Evolutionary conservation across 306 rosid genomes (phyloP), one percentile per base, ranked within the genome.

Genomic region (Sesbania bispinosa): DNA sequence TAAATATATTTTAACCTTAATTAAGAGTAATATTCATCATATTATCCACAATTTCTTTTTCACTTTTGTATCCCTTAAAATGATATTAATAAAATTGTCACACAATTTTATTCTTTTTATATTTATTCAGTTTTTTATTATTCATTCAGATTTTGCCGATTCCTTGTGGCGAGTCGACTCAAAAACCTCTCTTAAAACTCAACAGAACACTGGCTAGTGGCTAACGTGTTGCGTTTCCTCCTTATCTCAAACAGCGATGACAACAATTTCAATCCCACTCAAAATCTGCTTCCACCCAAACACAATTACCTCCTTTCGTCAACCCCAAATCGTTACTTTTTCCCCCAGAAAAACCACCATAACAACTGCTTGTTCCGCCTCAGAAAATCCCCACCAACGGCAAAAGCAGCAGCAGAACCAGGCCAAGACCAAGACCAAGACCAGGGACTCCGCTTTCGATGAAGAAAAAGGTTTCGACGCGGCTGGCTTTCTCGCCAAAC

Each of bases 401-500:
- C 82, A 38, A 10, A 60, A 61, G 38, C 62, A 59, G 10, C 80
- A 75, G 67, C 73, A 65, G 42, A 74, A 66, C 5, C 68, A 47
- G 15, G 46, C 38, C 7, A 77, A 78, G 75, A 48, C 71, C 5
- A 76, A 78, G 75, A 53, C 74, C 73, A 78, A 78, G 59, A 78
- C 75, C 47, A 64, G 68, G 52, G 78, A 75, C 52, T 63, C 19
- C 38, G 76, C 6, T 3, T 19, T 81, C 0, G 97, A 85, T 58
- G 81, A 27, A 14, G 94, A 85, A 29, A 89, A 84, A 71, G 94
- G 97, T 35, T 62, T 75, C 8, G 90, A 89, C 86, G 96, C 96
- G 16, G 97, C 81, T 67, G 97, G 97, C 6, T 90, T 94, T 75
- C 95, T 94, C 18, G 79, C 85, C 53, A 87, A 86, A 81, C 84